Conservation (phyloP, 768 basidiomycete genomes). For the Rhizopogon rudus region DNA sequence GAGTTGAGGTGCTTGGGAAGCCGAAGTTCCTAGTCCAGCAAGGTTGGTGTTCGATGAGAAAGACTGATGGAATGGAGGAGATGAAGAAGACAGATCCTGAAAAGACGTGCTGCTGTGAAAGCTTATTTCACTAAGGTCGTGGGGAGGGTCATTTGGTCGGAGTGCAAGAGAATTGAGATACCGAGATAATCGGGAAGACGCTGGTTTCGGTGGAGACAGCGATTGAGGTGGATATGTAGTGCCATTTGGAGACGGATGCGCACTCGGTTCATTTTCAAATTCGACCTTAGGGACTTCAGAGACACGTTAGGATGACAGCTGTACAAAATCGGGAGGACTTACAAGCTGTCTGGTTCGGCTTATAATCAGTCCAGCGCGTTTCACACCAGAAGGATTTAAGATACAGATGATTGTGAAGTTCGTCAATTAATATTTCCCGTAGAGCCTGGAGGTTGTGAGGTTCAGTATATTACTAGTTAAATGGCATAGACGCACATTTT, state of each 20-base stretch:
- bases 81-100: conserved; percentile 17
- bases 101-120: conserved; percentile 15
- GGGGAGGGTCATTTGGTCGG: conserved; percentile 75
- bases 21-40: conserved; percentile 13
- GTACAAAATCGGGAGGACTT: conserved; percentile 26
- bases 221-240: conserved; percentile 24
- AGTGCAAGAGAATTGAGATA: conserved; percentile 62
- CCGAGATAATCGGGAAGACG: conserved; percentile 48
- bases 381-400: conserved; percentile 97
- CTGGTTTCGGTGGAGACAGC: conserved; percentile 34
- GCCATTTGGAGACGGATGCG: conserved; percentile 16
- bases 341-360: conserved; percentile 75
- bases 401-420: conserved; percentile 95
- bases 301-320: conserved; percentile 1
- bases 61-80: conserved; percentile 15
- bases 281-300: conserved; percentile 58
- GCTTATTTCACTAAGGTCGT: conserved; percentile 49
- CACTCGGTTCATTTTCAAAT: conserved; percentile 46
- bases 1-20: conserved; percentile 18
- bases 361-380: conserved; percentile 82
- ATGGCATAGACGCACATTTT: conserved; percentile 54
- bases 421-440: conserved; percentile 90
- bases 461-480: background rate
- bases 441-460: conserved; percentile 54
- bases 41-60: conserved; percentile 18